These are phyloP conservation scores for Sporothrix phasma DNA, from an alignment of 2,329 filamentous ascomycete species.

Conservation along the genomic window DNA sequence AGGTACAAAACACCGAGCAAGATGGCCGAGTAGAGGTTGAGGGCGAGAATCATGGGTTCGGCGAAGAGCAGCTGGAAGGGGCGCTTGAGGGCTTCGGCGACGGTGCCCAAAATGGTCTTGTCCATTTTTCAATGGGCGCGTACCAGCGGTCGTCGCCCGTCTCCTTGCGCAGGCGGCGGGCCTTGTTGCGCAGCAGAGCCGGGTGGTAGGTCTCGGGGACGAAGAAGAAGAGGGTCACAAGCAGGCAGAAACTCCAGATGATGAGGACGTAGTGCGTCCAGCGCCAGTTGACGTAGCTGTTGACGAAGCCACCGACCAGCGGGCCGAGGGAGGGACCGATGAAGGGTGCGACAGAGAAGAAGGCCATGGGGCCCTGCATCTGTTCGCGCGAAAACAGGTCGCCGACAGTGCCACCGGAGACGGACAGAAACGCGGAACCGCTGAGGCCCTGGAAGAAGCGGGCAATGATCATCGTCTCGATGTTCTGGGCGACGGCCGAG, in stretches of 20 bases:
- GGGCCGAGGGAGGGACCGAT: slow-evolving; percentile 51
- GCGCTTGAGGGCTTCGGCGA: slow-evolving; percentile 50
- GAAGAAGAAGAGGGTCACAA: slow-evolving; percentile 54
- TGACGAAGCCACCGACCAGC: slow-evolving; percentile 69
- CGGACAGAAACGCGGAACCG: slow-evolving; percentile 58
- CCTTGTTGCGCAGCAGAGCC: slow-evolving; percentile 65
- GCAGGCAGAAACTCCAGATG: slow-evolving; percentile 64
- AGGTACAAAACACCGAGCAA: slow-evolving; percentile 82
- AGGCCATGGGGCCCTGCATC: slow-evolving; percentile 72
- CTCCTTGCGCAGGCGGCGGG: slow-evolving; percentile 55
- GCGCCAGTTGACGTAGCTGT: slow-evolving; percentile 61
- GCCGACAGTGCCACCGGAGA: slow-evolving; percentile 77
- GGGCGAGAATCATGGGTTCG: slow-evolving; percentile 76
- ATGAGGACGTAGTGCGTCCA: slow-evolving; percentile 80
- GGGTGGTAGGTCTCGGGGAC: slow-evolving; percentile 84
- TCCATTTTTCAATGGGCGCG: slow-evolving; percentile 59
- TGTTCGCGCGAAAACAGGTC: slow-evolving; percentile 62
- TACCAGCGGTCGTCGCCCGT: slow-evolving; percentile 70
- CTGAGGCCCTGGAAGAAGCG: slow-evolving; percentile 70
- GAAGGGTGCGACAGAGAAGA: slow-evolving; percentile 61
- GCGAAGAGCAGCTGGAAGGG: slow-evolving; percentile 70
- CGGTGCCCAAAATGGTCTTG: slow-evolving; percentile 54
- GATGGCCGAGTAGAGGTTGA: slow-evolving; percentile 75
- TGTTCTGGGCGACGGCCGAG: slow-evolving; percentile 70
- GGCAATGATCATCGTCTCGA: slow-evolving; percentile 66